Percentiles rank a stretch among this genome's conserved stretches.
Conservation (phyloP, 1,139 yeast genomes). For the Pichiaceae sp. region DNA sequence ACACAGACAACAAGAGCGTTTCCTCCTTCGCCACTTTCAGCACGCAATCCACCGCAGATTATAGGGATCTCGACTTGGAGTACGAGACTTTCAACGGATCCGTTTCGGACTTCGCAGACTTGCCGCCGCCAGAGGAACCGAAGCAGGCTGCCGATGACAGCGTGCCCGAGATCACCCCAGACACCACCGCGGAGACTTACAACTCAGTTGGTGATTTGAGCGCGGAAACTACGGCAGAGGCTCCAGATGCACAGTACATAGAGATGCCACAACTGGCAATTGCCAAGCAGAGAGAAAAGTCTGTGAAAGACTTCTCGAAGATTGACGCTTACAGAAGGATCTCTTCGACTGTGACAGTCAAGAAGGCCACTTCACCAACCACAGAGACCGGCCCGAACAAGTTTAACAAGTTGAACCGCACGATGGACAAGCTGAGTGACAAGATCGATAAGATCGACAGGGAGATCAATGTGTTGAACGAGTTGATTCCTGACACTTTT, state of each 20-base stretch:
- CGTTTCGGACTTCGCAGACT: constrained; percentile 17
- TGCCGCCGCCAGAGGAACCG: not conserved
- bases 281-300: constrained; percentile 9
- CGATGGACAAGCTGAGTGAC: constrained; percentile 11
- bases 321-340: constrained; percentile 12
- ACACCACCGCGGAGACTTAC: constrained; percentile 10
- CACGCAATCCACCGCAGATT: constrained; percentile 13
- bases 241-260: not conserved
- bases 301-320: constrained; percentile 9
- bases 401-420: constrained; percentile 12
- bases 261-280: constrained; percentile 9
- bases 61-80: constrained; percentile 19
- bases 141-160: not conserved
- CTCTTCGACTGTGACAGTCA: constrained; percentile 17
- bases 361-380: constrained; percentile 6
- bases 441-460: constrained; percentile 20
- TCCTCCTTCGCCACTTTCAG: constrained; percentile 8
- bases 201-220: constrained; percentile 11
- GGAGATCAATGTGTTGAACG: constrained; percentile 23
- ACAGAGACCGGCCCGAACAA: constrained; percentile 4
- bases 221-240: not conserved
- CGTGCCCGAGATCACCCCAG: not conserved
- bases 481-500: constrained; percentile 12
- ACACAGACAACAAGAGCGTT: not conserved
- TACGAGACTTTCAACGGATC: constrained; percentile 23